phyloP scores from a whole-genome alignment of 768 basidiomycete species.

The Arthromyces matolae region DNA sequence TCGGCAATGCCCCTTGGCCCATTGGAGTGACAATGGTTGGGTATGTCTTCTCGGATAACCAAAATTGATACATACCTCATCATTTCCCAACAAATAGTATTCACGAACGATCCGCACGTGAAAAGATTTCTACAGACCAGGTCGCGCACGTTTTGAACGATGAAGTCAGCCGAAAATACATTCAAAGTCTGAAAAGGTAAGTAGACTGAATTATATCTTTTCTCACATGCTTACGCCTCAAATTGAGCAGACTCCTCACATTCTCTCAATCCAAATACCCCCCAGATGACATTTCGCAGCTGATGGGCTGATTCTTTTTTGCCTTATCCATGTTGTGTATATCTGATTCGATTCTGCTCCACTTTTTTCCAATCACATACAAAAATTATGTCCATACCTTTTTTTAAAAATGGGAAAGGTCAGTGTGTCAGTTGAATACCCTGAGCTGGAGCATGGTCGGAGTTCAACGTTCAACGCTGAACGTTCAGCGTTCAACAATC shows the following conservation, averaged over 20 bases:
- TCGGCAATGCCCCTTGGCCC: slow-evolving; percentile 99
- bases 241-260: slow-evolving; percentile 68
- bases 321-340: slow-evolving; percentile 3
- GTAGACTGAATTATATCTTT: slow-evolving; percentile 10
- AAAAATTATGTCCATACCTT: too few species aligned
- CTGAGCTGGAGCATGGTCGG: too few species aligned
- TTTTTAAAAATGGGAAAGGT: too few species aligned
- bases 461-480: background rate
- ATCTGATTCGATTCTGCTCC: too few species aligned
- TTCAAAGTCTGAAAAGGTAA: slow-evolving; percentile 95
- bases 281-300: slow-evolving; percentile 84
- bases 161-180: slow-evolving; percentile 98
- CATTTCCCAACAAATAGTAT: slow-evolving; percentile 45
- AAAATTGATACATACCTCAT: background rate
- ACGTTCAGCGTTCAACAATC: too few species aligned
- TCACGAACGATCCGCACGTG: slow-evolving; percentile 95
- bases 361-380: too few species aligned
- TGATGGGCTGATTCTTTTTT: slow-evolving; percentile 60
- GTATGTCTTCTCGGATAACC: slow-evolving; percentile 59
- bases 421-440: too few species aligned
- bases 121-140: slow-evolving; percentile 96
- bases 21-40: slow-evolving; percentile 99
- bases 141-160: slow-evolving; percentile 99
- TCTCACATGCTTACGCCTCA: background rate
- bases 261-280: slow-evolving; percentile 97